A percentile compares a stretch with the other conserved stretches of the same genome.
phyloP scores from a whole-genome alignment of 2,329 filamentous ascomycete genomes.

The Phialophora tarda region DNA sequence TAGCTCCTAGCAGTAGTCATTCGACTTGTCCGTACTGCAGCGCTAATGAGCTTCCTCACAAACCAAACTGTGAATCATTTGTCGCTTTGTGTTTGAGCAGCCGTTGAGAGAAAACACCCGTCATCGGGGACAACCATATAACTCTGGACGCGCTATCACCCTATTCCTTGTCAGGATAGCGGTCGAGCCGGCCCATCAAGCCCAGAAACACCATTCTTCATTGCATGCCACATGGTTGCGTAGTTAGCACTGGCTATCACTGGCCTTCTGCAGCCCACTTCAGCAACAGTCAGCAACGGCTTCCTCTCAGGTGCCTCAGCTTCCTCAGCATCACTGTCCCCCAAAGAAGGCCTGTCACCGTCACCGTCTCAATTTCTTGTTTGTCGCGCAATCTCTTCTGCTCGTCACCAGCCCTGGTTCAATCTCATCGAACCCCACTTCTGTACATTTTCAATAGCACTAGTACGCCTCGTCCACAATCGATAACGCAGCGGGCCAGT shows the following conservation, averaged over 20 bases:
- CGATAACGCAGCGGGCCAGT: background rate
- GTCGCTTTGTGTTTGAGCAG: background rate
- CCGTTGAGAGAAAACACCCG: background rate
- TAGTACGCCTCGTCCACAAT: slow-evolving; percentile 3
- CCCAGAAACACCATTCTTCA: background rate
- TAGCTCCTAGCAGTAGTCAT: background rate
- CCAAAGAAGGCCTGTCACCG: background rate
- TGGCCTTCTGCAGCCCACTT: background rate
- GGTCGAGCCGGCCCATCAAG: background rate
- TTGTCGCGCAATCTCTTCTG: slow-evolving; percentile 9
- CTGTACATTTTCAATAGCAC: background rate
- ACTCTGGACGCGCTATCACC: background rate
- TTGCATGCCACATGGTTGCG: background rate
- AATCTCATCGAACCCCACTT: slow-evolving; percentile 7
- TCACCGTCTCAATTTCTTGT: slow-evolving; percentile 1
- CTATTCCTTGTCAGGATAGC: background rate
- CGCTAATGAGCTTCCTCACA: slow-evolving; percentile 7
- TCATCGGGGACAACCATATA: background rate
- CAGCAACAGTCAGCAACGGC: background rate
- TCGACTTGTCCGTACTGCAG: background rate
- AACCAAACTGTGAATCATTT: background rate
- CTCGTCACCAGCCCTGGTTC: background rate
- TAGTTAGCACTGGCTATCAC: background rate
- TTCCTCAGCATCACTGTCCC: background rate
- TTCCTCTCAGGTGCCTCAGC: background rate